Conservation (phyloP, 129 eudicot genomes). For the Escallonia rubra region DNA sequence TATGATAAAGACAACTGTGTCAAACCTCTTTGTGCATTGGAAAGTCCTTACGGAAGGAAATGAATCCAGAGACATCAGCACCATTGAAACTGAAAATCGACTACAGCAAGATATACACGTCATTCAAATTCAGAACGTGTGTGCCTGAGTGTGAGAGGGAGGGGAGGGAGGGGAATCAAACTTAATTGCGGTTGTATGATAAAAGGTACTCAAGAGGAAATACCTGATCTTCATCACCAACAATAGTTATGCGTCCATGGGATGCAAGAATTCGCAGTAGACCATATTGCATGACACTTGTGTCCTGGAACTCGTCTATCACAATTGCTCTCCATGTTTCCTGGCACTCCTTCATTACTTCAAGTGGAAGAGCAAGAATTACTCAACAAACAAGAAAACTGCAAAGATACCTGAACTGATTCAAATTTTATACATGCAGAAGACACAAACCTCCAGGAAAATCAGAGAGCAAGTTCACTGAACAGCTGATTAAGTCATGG, state of each 20-base stretch:
- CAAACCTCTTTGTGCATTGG: conserved; percentile 79
- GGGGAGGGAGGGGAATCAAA: no score
- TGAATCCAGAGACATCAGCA: conserved; percentile 81
- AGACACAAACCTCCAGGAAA: conserved; percentile 73
- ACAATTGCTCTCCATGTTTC: conserved; percentile 88
- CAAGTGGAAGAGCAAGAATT: conserved; percentile 8
- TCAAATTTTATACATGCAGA: conserved; percentile 8
- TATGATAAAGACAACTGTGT: conserved; percentile 1
- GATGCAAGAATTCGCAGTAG: conserved; percentile 71
- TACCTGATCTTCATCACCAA: conserved; percentile 99
- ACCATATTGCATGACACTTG: conserved; percentile 90
- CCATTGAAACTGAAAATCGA: conserved; percentile 97
- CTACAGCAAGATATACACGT: conserved; percentile 41
- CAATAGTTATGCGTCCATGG: conserved; percentile 73
- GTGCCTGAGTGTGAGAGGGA: no score
- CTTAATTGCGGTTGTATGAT: no score
- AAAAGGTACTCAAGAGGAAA: conserved; percentile 3
- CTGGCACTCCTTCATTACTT: conserved; percentile 70
- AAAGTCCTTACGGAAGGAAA: conserved; percentile 89
- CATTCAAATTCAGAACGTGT: not conserved
- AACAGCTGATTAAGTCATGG: conserved; percentile 86
- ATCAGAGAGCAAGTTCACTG: conserved; percentile 70
- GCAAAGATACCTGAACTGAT: not conserved
- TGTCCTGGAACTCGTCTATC: conserved; percentile 95
- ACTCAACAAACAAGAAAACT: conserved; percentile 11